Conservation (phyloP, 441 rosid species). For the Erodium trifolium region DNA sequence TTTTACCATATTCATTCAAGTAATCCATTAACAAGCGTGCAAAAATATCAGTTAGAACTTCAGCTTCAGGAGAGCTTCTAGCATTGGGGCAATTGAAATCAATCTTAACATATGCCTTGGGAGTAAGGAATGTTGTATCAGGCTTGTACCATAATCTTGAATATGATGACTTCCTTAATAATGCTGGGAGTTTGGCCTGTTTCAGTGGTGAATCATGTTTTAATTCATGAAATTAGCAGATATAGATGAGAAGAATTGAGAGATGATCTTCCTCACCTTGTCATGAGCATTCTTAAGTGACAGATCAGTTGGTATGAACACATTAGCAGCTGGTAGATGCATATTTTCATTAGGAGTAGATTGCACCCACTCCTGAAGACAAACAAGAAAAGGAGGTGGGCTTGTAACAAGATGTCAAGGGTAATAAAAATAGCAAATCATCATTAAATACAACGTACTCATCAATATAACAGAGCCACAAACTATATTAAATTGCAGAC, state of each 20-base stretch:
- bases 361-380: slow-evolving; percentile 60
- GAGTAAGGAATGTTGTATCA: slow-evolving; percentile 62
- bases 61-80: slow-evolving; percentile 56
- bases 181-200: slow-evolving; percentile 55
- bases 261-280: slow-evolving; percentile 35
- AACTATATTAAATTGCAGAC: slow-evolving; percentile 30
- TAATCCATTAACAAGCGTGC: slow-evolving; percentile 62
- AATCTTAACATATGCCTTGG: slow-evolving; percentile 67
- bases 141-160: slow-evolving; percentile 88
- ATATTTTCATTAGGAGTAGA: slow-evolving; percentile 56
- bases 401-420: background rate
- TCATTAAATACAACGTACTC: background rate
- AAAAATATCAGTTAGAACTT: slow-evolving; percentile 57
- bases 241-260: slow-evolving; percentile 13
- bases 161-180: slow-evolving; percentile 52
- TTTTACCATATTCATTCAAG: slow-evolving; percentile 85
- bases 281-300: slow-evolving; percentile 49
- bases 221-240: slow-evolving; percentile 3
- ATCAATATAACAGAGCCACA: slow-evolving; percentile 9
- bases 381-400: slow-evolving; percentile 4
- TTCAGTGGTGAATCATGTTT: slow-evolving; percentile 14
- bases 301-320: slow-evolving; percentile 69
- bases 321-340: slow-evolving; percentile 60
- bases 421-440: background rate
- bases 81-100: slow-evolving; percentile 74